These are phyloP conservation scores for Taxillus chinensis DNA, from an alignment of 164 flowering plant genomes.

Conservation along the genomic window DNA sequence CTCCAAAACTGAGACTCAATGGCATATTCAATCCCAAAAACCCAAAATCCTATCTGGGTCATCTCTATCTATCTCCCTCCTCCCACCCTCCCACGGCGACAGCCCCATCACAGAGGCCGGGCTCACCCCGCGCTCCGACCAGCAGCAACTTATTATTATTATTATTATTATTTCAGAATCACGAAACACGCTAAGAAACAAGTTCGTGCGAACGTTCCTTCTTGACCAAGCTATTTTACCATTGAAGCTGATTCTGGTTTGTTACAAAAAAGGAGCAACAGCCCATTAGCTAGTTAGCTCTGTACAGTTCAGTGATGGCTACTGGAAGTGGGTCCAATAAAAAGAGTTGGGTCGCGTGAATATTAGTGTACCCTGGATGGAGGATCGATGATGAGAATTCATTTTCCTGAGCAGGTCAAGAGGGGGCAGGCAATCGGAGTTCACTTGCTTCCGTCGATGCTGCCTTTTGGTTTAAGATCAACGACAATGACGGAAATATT, in stretches of 20 bases:
- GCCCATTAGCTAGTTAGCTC: not conserved
- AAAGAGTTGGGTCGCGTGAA: not conserved
- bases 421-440: too few species aligned
- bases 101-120: conserved; percentile 25
- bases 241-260: conserved; percentile 5
- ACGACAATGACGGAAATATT: conserved; percentile 56
- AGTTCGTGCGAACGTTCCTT: not conserved
- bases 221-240: conserved; percentile 6
- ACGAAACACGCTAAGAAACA: too few species aligned
- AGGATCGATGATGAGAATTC: too few species aligned
- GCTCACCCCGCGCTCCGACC: conserved; percentile 4
- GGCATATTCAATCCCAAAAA: not conserved
- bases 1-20: conserved; percentile 7
- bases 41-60: not conserved
- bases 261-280: conserved; percentile 2
- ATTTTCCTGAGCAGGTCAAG: too few species aligned
- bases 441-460: conserved; percentile 14
- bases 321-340: not conserved
- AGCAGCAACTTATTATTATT: conserved; percentile 10
- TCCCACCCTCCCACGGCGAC: conserved; percentile 18
- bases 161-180: too few species aligned
- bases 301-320: conserved; percentile 4
- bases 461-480: conserved; percentile 43
- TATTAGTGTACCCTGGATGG: not conserved
- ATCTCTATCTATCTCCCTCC: conserved; percentile 9